Percentiles rank a stretch among this genome's conserved stretches.
Conservation (phyloP, 495 filamentous ascomycete species). For the Penicillium canescens region DNA sequence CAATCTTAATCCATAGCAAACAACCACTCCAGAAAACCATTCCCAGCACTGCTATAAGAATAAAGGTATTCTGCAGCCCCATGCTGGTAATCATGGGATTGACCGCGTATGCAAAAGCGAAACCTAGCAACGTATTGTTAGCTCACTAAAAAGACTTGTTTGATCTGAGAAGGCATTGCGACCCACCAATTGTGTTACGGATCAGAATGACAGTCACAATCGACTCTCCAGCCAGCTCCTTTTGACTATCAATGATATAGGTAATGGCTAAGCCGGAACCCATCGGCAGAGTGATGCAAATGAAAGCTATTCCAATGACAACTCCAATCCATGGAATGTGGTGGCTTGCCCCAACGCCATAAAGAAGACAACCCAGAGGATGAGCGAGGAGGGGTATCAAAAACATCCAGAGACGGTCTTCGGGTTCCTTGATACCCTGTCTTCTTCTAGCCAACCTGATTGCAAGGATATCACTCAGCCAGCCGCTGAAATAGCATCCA, state of each 20-base stretch:
- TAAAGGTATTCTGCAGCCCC: slow-evolving; percentile 3
- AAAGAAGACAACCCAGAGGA: slow-evolving; percentile 14
- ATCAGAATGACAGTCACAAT: slow-evolving; percentile 58
- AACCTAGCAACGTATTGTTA: neutral
- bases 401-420: slow-evolving; percentile 26
- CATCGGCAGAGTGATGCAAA: slow-evolving; percentile 12
- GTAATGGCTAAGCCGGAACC: slow-evolving; percentile 18
- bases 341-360: slow-evolving; percentile 18
- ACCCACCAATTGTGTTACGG: slow-evolving; percentile 52
- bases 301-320: slow-evolving; percentile 17
- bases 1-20: neutral
- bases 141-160: neutral
- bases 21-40: neutral
- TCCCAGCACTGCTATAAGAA: neutral
- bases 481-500: slow-evolving; percentile 12
- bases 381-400: slow-evolving; percentile 3
- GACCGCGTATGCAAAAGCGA: slow-evolving; percentile 1
- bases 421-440: slow-evolving; percentile 36
- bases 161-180: neutral
- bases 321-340: slow-evolving; percentile 25
- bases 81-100: neutral
- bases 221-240: slow-evolving; percentile 52
- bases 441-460: slow-evolving; percentile 27
- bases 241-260: slow-evolving; percentile 27
- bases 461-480: slow-evolving; percentile 22